These are phyloP conservation scores for Gossypium schwendimanii DNA, from an alignment of 441 rosid genomes.

Conservation along the genomic window DNA sequence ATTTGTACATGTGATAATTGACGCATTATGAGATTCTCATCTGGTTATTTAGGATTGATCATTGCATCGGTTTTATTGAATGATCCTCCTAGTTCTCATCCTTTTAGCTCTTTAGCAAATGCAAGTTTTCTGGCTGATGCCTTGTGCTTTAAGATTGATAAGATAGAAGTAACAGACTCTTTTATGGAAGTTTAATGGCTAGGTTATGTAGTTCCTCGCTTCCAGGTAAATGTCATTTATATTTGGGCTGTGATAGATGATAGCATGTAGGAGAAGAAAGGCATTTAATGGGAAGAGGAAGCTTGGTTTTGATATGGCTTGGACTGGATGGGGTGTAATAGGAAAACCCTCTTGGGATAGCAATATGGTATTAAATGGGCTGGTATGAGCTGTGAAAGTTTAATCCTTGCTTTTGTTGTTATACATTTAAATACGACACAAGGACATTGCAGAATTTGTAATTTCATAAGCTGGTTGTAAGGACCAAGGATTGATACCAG, in stretches of 20 bases:
- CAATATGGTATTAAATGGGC: background rate
- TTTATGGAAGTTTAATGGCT: background rate
- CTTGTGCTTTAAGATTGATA: background rate
- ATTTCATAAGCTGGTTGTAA: background rate
- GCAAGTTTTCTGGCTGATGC: background rate
- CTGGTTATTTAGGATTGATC: background rate
- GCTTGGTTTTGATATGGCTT: background rate
- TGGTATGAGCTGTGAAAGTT: background rate
- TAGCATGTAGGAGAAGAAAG: background rate
- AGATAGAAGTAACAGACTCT: background rate
- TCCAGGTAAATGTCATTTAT: background rate
- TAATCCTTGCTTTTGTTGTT: background rate
- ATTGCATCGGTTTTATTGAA: background rate
- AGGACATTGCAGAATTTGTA: background rate
- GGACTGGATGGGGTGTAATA: background rate
- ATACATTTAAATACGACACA: background rate
- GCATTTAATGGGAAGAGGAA: background rate
- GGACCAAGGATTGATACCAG: background rate
- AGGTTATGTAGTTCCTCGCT: background rate
- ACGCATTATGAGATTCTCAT: background rate
- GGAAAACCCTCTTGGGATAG: background rate
- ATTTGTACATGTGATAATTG: background rate
- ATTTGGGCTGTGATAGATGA: background rate
- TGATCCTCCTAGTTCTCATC: background rate
- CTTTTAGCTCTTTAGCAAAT: background rate